Evolutionary conservation across 2,329 filamentous ascomycete species (phyloP).

Genomic region (Cladosporium cucumerinum): DNA sequence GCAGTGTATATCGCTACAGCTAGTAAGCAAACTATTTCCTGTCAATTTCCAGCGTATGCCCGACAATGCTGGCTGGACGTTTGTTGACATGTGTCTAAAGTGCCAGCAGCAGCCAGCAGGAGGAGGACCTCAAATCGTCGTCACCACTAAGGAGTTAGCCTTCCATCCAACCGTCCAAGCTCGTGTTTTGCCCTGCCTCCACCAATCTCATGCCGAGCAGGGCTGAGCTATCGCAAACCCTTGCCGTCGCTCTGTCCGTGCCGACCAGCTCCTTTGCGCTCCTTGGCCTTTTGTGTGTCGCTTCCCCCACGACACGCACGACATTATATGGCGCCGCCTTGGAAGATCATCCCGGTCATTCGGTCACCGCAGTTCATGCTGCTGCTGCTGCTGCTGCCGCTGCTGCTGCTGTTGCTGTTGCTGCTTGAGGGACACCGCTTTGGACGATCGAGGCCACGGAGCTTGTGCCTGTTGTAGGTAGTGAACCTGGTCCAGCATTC

Average conservation of each 20-base stretch:
- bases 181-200: background rate
- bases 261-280: background rate
- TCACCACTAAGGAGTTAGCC: background rate
- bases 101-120: background rate
- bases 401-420: background rate
- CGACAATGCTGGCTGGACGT: background rate
- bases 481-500: background rate
- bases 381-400: too few relatives aligned
- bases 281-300: background rate
- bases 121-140: background rate
- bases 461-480: background rate
- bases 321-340: background rate
- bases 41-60: too few relatives aligned
- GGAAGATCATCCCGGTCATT: background rate
- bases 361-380: background rate
- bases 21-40: background rate
- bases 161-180: background rate
- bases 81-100: background rate
- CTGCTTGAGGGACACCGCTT: background rate
- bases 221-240: background rate
- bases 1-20: background rate
- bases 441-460: background rate
- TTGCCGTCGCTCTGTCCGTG: background rate
- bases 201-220: background rate
- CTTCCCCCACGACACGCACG: slow-evolving; percentile 1